Percentiles rank a stretch among this genome's conserved stretches.
Evolutionary conservation across 2,329 filamentous ascomycete species (phyloP).

Genomic region (Paraphaeosphaeria minitans): DNA sequence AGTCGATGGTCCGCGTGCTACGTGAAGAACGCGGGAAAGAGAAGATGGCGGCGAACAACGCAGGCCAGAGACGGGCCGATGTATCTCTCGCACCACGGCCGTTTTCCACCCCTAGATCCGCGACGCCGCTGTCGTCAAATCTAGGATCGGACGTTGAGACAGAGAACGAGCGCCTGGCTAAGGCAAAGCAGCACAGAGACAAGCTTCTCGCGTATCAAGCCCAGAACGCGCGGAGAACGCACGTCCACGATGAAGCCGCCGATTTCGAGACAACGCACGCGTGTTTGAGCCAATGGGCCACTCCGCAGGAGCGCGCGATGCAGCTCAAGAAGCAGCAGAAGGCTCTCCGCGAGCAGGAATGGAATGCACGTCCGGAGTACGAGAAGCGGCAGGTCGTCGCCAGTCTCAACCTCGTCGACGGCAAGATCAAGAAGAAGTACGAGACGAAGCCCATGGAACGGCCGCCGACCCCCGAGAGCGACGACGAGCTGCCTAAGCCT

Average conservation of each 20-base stretch:
- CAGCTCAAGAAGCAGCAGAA: constrained; percentile 88
- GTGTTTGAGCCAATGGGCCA: constrained; percentile 80
- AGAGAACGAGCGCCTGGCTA: constrained; percentile 65
- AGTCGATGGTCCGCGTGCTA: constrained; percentile 83
- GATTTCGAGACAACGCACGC: constrained; percentile 68
- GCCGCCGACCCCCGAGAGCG: constrained; percentile 58
- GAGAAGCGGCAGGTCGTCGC: constrained; percentile 86
- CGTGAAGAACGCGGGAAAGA: constrained; percentile 85
- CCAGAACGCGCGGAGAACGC: constrained; percentile 82
- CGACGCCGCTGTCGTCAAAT: constrained; percentile 42
- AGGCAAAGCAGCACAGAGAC: constrained; percentile 79
- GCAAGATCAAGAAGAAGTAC: constrained; percentile 75
- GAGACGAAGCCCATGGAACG: constrained; percentile 58
- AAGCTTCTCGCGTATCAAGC: constrained; percentile 81
- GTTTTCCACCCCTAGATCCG: constrained; percentile 54
- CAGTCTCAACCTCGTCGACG: constrained; percentile 80
- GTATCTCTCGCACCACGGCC: constrained; percentile 65
- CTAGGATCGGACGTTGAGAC: constrained; percentile 48
- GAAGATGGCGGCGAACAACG: constrained; percentile 81
- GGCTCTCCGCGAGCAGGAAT: constrained; percentile 81
- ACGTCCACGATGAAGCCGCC: constrained; percentile 83
- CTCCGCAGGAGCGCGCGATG: constrained; percentile 77
- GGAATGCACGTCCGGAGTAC: constrained; percentile 82
- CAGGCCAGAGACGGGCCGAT: constrained; percentile 68
- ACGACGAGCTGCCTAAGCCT: constrained; percentile 51